A percentile compares a stretch with the other conserved stretches of the same genome.
Evolutionary conservation across 495 filamentous ascomycete species (phyloP).

Genomic region (Aspergillus leporis): DNA sequence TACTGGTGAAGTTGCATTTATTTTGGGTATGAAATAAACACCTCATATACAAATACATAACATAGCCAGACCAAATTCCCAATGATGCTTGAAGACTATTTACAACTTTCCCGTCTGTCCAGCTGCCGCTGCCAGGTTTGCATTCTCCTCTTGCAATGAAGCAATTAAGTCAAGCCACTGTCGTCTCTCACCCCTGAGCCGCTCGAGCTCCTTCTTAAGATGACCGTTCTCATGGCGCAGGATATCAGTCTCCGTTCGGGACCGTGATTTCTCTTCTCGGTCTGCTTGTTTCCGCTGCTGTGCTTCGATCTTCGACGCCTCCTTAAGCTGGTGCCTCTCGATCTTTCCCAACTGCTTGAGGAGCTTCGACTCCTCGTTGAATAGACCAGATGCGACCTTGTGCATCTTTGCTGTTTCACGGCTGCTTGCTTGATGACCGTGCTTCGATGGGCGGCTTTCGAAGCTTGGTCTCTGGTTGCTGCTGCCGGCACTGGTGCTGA

Average conservation of each 20-base stretch:
- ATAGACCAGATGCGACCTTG: slow-evolving; percentile 33
- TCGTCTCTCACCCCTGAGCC: slow-evolving; percentile 59
- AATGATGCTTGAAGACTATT: not conserved
- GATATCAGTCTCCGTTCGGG: slow-evolving; percentile 45
- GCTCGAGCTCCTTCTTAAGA: slow-evolving; percentile 55
- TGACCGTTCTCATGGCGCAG: slow-evolving; percentile 56
- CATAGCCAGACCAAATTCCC: not conserved
- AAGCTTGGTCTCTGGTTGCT: slow-evolving; percentile 9
- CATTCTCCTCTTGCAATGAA: slow-evolving; percentile 67
- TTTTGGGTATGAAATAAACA: not conserved
- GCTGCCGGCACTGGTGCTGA: slow-evolving; percentile 20
- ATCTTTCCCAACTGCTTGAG: slow-evolving; percentile 41
- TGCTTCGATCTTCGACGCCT: slow-evolving; percentile 44
- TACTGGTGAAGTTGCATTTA: not conserved
- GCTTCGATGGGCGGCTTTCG: slow-evolving; percentile 5
- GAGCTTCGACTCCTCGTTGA: slow-evolving; percentile 39
- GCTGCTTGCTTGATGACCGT: slow-evolving; percentile 10
- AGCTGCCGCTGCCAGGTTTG: slow-evolving; percentile 28
- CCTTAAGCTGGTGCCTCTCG: slow-evolving; percentile 40
- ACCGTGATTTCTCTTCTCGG: slow-evolving; percentile 58
- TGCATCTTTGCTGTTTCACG: slow-evolving; percentile 22
- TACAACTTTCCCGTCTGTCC: not conserved
- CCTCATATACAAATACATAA: not conserved
- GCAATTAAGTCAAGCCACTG: slow-evolving; percentile 62
- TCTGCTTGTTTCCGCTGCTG: slow-evolving; percentile 55